These are phyloP conservation scores for Penicillium crustosum DNA, from an alignment of 2,329 filamentous ascomycete species.

Conservation along the genomic window DNA sequence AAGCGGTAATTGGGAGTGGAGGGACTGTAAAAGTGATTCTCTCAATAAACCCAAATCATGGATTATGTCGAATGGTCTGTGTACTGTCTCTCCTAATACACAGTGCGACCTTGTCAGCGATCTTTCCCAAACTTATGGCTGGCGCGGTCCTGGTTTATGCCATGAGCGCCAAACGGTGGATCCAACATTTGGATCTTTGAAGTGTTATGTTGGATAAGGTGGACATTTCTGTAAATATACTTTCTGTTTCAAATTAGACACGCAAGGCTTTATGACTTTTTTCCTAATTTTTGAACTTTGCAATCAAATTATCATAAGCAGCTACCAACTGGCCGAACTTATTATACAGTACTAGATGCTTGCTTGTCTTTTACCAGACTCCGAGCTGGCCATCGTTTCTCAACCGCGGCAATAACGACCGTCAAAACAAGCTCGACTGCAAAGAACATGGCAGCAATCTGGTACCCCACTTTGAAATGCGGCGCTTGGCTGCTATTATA, in stretches of 20 bases:
- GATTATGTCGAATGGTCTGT: slow-evolving; percentile 6
- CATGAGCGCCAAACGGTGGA: not conserved
- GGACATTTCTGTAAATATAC: not conserved
- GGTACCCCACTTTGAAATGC: not conserved
- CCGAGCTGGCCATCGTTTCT: not conserved
- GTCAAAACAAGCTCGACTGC: not conserved
- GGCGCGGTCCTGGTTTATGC: not conserved
- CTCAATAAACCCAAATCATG: not conserved
- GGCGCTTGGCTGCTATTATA: not conserved
- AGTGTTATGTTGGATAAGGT: slow-evolving; percentile 8
- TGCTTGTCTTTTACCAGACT: not conserved
- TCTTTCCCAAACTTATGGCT: slow-evolving; percentile 7
- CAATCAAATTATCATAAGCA: not conserved
- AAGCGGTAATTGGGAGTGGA: not conserved
- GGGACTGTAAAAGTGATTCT: not conserved
- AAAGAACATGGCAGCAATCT: not conserved
- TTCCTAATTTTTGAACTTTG: not conserved
- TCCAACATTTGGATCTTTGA: slow-evolving; percentile 2
- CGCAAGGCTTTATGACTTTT: not conserved
- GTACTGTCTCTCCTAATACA: not conserved
- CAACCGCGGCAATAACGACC: not conserved
- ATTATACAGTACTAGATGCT: not conserved
- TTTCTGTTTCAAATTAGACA: not conserved
- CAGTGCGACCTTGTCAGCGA: not conserved
- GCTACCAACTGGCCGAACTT: not conserved